Evolutionary conservation across 345 rosid genomes (phyloP).

Genomic region (Euphorbia lathyris): DNA sequence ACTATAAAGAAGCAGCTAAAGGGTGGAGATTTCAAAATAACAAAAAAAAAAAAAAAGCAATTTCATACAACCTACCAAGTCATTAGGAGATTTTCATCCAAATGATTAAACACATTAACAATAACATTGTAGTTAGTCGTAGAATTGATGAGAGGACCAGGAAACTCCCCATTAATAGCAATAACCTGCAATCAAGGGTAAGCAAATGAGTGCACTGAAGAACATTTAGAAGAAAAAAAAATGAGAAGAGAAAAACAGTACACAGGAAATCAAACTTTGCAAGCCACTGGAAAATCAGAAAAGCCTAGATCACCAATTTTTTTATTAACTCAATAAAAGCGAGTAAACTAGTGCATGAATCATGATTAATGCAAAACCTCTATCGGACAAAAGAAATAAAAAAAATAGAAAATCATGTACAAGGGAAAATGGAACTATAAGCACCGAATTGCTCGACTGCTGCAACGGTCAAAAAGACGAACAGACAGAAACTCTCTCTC

Average conservation of each 20-base stretch:
- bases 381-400: too few species aligned
- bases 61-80: slow-evolving; percentile 54
- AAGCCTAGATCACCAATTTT: not conserved
- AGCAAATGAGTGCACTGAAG: not conserved
- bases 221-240: not conserved
- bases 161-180: slow-evolving; percentile 70
- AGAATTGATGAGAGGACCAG: slow-evolving; percentile 65
- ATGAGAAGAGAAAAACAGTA: not conserved
- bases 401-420: not conserved
- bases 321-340: not conserved
- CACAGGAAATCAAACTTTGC: too few species aligned
- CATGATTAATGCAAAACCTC: not conserved
- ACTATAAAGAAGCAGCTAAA: not conserved
- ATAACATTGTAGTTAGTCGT: slow-evolving; percentile 78
- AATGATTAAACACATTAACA: slow-evolving; percentile 57
- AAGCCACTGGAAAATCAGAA: not conserved
- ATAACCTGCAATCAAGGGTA: slow-evolving; percentile 55
- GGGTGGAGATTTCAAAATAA: not conserved
- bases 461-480: not conserved
- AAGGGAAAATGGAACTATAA: not conserved
- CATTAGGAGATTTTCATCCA: slow-evolving; percentile 73
- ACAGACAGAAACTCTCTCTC: not conserved
- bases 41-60: not conserved
- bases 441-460: not conserved
- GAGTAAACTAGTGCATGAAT: not conserved